Evolutionary conservation across 2,329 filamentous ascomycete species (phyloP).

Genomic region (Pseudocercospora vitis): DNA sequence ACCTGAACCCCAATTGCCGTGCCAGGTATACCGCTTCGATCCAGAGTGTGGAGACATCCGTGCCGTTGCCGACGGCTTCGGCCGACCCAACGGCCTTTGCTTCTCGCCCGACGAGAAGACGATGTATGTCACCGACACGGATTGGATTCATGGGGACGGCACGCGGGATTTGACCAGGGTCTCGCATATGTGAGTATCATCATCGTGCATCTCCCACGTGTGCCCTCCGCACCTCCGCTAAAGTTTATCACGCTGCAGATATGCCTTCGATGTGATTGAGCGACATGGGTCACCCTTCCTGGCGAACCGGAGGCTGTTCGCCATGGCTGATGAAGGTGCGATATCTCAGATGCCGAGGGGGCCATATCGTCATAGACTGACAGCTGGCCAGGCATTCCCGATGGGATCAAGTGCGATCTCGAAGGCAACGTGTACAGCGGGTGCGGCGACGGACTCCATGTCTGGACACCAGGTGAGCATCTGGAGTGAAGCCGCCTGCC

Average conservation of each 20-base stretch:
- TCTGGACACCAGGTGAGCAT: constrained; percentile 48
- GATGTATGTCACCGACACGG: constrained; percentile 60
- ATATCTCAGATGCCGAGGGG: background rate
- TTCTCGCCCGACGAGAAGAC: constrained; percentile 57
- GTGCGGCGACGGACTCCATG: constrained; percentile 56
- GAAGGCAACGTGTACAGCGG: constrained; percentile 58
- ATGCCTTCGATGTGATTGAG: constrained; percentile 36
- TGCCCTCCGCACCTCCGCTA: background rate
- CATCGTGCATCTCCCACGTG: constrained; percentile 11
- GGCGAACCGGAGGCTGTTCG: constrained; percentile 32
- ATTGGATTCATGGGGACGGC: constrained; percentile 45
- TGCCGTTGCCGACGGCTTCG: constrained; percentile 60
- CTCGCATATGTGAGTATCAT: constrained; percentile 49
- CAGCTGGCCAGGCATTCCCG: constrained; percentile 51
- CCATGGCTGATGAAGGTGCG: constrained; percentile 31
- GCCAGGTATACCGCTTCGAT: constrained; percentile 56
- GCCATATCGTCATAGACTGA: constrained; percentile 1
- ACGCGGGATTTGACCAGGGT: constrained; percentile 48
- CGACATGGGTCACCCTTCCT: constrained; percentile 30
- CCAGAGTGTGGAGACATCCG: constrained; percentile 52
- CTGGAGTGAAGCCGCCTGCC: background rate
- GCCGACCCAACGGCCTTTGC: constrained; percentile 57
- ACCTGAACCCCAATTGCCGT: constrained; percentile 53
- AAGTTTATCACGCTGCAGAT: constrained; percentile 18
- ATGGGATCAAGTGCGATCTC: constrained; percentile 58